A percentile compares a stretch with the other conserved stretches of the same genome.
phyloP scores from a whole-genome alignment of 106 monocot species.

The Chionographis japonica region DNA sequence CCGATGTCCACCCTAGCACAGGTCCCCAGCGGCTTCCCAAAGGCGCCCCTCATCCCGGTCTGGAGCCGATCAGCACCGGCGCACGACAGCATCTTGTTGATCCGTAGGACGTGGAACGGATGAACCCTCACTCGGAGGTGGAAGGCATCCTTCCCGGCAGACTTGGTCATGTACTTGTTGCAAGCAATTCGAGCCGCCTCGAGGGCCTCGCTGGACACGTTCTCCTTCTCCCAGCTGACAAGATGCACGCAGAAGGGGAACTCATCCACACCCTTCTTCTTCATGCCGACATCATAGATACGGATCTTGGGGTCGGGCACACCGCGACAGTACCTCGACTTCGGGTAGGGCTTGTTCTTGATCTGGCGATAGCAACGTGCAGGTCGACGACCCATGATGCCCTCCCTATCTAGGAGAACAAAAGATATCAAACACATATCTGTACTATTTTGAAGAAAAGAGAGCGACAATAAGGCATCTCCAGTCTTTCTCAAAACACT shows the following conservation, averaged over 20 bases:
- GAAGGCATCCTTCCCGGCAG: conserved; percentile 41
- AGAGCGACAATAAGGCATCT: too few relatives aligned
- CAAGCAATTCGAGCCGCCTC: conserved; percentile 37
- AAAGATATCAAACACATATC: too few relatives aligned
- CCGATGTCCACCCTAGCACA: conserved; percentile 49
- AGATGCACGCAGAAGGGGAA: conserved; percentile 45
- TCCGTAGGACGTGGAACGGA: conserved; percentile 56
- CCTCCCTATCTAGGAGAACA: too few relatives aligned
- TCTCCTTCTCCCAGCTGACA: conserved; percentile 46
- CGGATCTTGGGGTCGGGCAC: conserved; percentile 55
- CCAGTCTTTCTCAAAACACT: too few relatives aligned
- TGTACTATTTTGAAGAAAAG: too few relatives aligned
- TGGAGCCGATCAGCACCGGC: conserved; percentile 64
- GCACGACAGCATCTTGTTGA: conserved; percentile 70
- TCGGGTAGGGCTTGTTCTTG: background rate
- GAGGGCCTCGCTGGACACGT: conserved; percentile 36
- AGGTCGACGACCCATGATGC: too few relatives aligned
- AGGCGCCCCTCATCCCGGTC: conserved; percentile 66
- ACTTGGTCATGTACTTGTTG: conserved; percentile 40
- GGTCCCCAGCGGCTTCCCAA: conserved; percentile 50
- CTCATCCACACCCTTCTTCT: conserved; percentile 52
- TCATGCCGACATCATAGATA: conserved; percentile 64
- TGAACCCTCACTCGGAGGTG: conserved; percentile 53
- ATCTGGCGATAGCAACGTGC: too few relatives aligned
- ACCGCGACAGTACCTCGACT: conserved; percentile 53